Evolutionary conservation across 202 grass and related monocot species (phyloP), one percentile per base, ranked within the genome.

Genomic region (Panicum virgatum): DNA sequence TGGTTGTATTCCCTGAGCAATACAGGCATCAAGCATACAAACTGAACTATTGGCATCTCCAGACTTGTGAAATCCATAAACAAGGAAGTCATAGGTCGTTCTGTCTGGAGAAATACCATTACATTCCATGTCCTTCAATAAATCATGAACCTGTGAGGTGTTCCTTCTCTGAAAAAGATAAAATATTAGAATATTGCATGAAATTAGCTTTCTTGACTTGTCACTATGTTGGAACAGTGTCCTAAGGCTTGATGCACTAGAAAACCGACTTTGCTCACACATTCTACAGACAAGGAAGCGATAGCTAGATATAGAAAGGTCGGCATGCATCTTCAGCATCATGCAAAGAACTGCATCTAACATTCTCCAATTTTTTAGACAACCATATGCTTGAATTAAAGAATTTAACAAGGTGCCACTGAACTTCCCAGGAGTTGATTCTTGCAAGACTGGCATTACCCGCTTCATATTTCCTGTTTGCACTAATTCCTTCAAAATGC

Each of bases 1-100:
- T 73, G 96, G 96, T 62, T 66, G 81, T 63, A 94, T 73, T 53
- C 96, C 89, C 30, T 88, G 74, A 46, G 66, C 62, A 85, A 98
- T 90, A 78, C 89, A 90, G 57, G 69, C 68, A 88, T 98, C 62
- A 71, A 98, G 83, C 85, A 81, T 72, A 83, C 85, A 91, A 58
- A 93, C 74, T 36, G 87, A 93, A 76, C 63, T 65, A 62, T 64
- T 5, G 1, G 79, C 63, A 85, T 93, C 69, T 86, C 90, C 90
- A 80, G 73, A 91, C 78, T 91, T 95, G 69, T 90, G 30, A 90
- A 94, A 93, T 8, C 92, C 96, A 46, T 87, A 78, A 38, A 95
- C 75, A 86, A 98, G 92, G 80, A 98, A 98, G 77, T 98, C 83
- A 80, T 93, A 98, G 65, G 92, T 93, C 32, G 61, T 87, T 75